phyloP scores from a whole-genome alignment of 1,284 basidiomycete genomes.

The Rhodotorula glutinis region DNA sequence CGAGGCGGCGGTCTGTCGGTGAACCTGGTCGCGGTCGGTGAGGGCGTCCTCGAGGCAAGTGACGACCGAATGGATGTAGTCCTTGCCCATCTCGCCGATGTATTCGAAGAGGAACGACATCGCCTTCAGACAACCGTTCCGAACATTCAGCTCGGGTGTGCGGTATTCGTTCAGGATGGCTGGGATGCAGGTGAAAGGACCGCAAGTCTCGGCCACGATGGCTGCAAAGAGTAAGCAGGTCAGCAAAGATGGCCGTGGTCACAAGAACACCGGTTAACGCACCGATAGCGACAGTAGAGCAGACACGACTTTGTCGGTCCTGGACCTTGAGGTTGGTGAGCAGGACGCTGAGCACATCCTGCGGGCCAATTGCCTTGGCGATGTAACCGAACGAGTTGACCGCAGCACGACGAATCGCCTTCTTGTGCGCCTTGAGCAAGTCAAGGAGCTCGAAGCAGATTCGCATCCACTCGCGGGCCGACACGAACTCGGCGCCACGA shows the following conservation, averaged over 20 bases:
- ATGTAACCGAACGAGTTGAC: slow-evolving; percentile 99
- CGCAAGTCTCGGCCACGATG: slow-evolving; percentile 95
- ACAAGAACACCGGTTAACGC: slow-evolving; percentile 28
- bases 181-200: slow-evolving; percentile 98
- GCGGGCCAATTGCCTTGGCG: slow-evolving; percentile 97
- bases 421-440: slow-evolving; percentile 97
- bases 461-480: slow-evolving; percentile 99
- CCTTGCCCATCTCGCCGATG: slow-evolving; percentile 98
- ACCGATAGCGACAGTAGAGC: slow-evolving; percentile 95
- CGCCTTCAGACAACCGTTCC: slow-evolving; percentile 98
- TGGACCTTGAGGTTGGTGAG: slow-evolving; percentile 96
- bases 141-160: slow-evolving; percentile 90
- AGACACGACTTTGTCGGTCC: slow-evolving; percentile 97
- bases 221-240: slow-evolving; percentile 46
- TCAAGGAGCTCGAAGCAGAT: slow-evolving; percentile 99
- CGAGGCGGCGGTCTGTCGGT: slow-evolving; percentile 96
- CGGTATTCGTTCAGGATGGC: slow-evolving; percentile 99
- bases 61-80: slow-evolving; percentile 95
- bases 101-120: slow-evolving; percentile 99
- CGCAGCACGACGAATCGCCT: slow-evolving; percentile 95
- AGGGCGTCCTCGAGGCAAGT: slow-evolving; percentile 97
- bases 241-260: background rate
- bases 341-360: slow-evolving; percentile 94
- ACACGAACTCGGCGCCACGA: slow-evolving; percentile 97
- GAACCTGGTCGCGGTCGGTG: slow-evolving; percentile 96